These are phyloP conservation scores for Apophysomyces ossiformis DNA, from an alignment of 371 early-diverging fungal genomes.

Conservation along the genomic window DNA sequence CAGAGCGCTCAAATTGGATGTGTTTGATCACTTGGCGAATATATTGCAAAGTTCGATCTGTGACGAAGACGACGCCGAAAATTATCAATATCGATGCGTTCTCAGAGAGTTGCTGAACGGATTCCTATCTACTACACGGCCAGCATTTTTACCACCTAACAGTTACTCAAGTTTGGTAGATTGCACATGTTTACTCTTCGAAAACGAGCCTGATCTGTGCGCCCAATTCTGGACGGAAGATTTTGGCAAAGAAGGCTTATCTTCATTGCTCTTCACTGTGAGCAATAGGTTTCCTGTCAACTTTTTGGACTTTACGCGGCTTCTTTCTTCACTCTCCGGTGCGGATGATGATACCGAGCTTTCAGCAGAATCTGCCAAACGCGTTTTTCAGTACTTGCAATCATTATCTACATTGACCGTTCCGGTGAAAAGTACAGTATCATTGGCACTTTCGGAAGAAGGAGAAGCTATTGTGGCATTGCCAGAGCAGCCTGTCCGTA, in stretches of 20 bases:
- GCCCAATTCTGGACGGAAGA: conserved; percentile 38
- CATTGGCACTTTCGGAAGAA: conserved; percentile 15
- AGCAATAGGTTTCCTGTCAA: conserved; percentile 37
- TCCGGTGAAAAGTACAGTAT: conserved; percentile 18
- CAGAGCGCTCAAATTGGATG: conserved; percentile 37
- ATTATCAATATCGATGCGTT: conserved; percentile 29
- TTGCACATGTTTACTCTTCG: conserved; percentile 25
- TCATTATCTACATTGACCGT: conserved; percentile 26
- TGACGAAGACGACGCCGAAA: conserved; percentile 38
- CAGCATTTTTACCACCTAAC: conserved; percentile 28
- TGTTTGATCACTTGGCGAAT: conserved; percentile 26
- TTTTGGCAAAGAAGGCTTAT: conserved; percentile 17
- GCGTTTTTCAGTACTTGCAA: conserved; percentile 37
- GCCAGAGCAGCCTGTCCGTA: conserved; percentile 21
- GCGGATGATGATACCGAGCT: background rate
- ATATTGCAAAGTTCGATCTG: conserved; percentile 33
- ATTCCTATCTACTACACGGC: conserved; percentile 38
- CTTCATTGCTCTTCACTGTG: conserved; percentile 30
- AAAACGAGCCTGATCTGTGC: conserved; percentile 36
- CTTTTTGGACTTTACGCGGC: conserved; percentile 29
- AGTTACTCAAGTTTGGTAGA: conserved; percentile 36
- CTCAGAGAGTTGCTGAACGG: conserved; percentile 28
- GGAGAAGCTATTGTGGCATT: conserved; percentile 13
- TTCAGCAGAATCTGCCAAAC: conserved; percentile 22
- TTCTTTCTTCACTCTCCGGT: conserved; percentile 37